These are phyloP conservation scores for Epicoccum sorghinum DNA, from an alignment of 2,329 filamentous ascomycete genomes.

Conservation along the genomic window DNA sequence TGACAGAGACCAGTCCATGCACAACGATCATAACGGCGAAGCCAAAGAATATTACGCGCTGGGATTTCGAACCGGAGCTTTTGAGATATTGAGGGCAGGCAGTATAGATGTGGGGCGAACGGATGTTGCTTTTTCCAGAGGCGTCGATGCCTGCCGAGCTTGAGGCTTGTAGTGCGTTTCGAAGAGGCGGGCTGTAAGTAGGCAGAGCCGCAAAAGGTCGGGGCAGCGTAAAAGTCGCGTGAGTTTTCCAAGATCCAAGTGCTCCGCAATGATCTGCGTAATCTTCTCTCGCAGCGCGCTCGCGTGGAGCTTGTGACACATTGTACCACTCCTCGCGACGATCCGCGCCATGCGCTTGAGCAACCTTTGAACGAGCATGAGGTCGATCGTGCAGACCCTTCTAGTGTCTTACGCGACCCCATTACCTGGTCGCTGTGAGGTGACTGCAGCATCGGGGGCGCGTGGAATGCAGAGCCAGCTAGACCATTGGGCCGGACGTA, in stretches of 20 bases:
- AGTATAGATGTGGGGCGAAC: not conserved
- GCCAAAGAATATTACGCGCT: not conserved
- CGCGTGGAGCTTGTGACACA: not conserved
- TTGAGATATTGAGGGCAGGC: not conserved
- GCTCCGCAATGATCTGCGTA: not conserved
- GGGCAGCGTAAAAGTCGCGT: not conserved
- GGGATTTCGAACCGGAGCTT: not conserved
- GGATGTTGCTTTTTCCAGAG: slow-evolving; percentile 6
- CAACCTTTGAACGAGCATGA: not conserved
- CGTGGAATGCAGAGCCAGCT: slow-evolving; percentile 14
- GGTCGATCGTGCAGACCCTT: not conserved
- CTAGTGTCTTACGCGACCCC: slow-evolving; percentile 2
- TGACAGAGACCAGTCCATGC: not conserved
- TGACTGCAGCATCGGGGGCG: slow-evolving; percentile 9
- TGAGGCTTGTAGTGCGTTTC: slow-evolving; percentile 1
- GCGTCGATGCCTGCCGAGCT: slow-evolving; percentile 4
- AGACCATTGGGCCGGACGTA: slow-evolving; percentile 3
- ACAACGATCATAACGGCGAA: slow-evolving; percentile 7
- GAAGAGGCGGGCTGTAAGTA: not conserved
- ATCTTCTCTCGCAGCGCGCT: not conserved
- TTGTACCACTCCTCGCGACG: not conserved
- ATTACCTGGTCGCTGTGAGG: slow-evolving; percentile 3
- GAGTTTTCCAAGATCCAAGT: not conserved
- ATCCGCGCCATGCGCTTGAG: not conserved
- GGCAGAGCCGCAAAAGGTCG: not conserved